Evolutionary conservation across 352 stramenopile genomes (phyloP).

Genomic region (Pelagophyceae sp.): DNA sequence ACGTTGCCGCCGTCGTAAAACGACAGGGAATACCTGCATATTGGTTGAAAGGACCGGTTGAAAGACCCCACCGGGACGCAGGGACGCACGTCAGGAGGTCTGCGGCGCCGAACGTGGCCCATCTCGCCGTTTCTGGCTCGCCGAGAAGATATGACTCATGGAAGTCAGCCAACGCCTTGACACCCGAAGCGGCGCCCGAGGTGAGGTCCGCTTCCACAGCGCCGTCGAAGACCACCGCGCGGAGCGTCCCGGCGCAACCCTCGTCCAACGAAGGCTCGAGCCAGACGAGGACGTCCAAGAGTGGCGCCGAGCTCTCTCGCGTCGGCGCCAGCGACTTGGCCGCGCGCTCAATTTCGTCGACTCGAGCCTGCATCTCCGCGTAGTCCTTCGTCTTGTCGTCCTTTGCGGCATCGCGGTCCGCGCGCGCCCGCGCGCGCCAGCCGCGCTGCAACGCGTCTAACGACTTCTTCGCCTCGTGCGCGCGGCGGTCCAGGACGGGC

Average conservation of each 20-base stretch:
- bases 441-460: background rate
- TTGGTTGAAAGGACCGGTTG: no score
- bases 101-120: constrained; percentile 70
- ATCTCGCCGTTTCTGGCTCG: constrained; percentile 39
- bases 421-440: background rate
- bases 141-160: constrained; percentile 26
- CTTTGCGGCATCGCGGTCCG: background rate
- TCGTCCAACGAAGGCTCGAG: background rate
- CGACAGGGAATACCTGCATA: constrained; percentile 86
- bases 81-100: constrained; percentile 85
- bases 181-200: constrained; percentile 59
- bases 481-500: constrained; percentile 50
- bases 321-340: background rate
- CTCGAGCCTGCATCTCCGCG: background rate
- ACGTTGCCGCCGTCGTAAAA: constrained; percentile 84
- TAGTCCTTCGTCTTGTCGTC: background rate
- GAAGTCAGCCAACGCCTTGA: constrained; percentile 37
- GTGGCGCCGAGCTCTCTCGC: background rate
- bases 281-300: constrained; percentile 8
- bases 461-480: background rate
- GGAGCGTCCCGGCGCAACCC: background rate
- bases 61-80: no score
- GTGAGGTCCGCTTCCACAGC: constrained; percentile 80
- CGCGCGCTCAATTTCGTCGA: background rate
- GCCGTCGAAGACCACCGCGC: constrained; percentile 79